A percentile compares a stretch with the other conserved stretches of the same genome.
Conservation (phyloP, 2,329 filamentous ascomycete species). For the Monilinia fructigena region DNA sequence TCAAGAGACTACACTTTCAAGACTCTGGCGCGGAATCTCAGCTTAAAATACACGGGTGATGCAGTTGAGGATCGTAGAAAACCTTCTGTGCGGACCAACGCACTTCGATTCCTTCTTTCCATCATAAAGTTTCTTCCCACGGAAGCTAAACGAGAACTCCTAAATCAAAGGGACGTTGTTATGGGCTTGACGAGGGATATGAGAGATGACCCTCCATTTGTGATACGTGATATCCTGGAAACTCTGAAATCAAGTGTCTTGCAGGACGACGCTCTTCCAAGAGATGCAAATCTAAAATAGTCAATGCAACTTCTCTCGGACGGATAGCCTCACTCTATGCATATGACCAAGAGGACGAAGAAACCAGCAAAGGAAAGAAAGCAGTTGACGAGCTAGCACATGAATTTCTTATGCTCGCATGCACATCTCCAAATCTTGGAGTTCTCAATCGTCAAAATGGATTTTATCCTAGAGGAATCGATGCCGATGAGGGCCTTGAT, state of each 20-base stretch:
- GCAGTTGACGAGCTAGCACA: slow-evolving; percentile 69
- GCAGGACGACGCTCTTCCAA: slow-evolving; percentile 69
- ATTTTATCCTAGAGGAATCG: slow-evolving; percentile 75
- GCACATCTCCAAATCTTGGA: slow-evolving; percentile 71
- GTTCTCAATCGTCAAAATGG: slow-evolving; percentile 74
- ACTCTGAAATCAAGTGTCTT: slow-evolving; percentile 69
- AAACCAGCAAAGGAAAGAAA: slow-evolving; percentile 44
- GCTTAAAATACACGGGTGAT: slow-evolving; percentile 61
- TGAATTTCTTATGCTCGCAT: slow-evolving; percentile 70
- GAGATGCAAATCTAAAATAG: slow-evolving; percentile 67
- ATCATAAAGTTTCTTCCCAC: slow-evolving; percentile 76
- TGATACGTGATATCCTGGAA: slow-evolving; percentile 73
- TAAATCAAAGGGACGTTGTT: slow-evolving; percentile 70
- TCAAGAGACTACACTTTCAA: slow-evolving; percentile 77
- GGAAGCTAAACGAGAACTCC: slow-evolving; percentile 75
- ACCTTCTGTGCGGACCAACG: slow-evolving; percentile 79
- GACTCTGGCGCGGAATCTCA: slow-evolving; percentile 76
- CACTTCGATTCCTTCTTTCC: slow-evolving; percentile 76
- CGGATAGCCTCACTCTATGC: slow-evolving; percentile 71
- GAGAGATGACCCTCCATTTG: slow-evolving; percentile 70
- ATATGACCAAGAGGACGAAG: slow-evolving; percentile 52
- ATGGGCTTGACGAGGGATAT: slow-evolving; percentile 73
- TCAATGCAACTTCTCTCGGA: slow-evolving; percentile 72
- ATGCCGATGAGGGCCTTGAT: slow-evolving; percentile 54
- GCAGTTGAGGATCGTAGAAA: slow-evolving; percentile 63